These are phyloP conservation scores for Leccinellum rugosiceps DNA, from an alignment of 768 basidiomycete species.

Conservation along the genomic window DNA sequence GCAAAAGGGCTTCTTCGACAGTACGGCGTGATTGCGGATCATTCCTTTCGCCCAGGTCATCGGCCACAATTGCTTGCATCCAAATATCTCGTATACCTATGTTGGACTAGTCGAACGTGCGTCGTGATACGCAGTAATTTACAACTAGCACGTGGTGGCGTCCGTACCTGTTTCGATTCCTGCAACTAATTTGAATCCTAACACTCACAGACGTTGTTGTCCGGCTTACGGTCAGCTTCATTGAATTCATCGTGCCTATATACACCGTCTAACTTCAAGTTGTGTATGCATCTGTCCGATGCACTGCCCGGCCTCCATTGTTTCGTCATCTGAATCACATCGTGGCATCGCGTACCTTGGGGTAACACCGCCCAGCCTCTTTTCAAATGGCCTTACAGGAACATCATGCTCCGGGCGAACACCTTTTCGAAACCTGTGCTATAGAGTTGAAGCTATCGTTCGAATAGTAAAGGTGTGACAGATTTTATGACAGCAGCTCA, in stretches of 20 bases:
- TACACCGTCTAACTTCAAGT: neutral
- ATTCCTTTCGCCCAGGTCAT: too few species aligned
- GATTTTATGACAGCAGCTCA: neutral
- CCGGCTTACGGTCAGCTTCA: neutral
- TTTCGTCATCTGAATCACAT: neutral
- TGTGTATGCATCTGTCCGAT: neutral
- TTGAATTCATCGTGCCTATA: neutral
- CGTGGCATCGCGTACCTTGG: neutral
- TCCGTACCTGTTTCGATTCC: neutral
- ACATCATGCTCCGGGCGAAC: neutral
- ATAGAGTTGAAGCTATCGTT: neutral
- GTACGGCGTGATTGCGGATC: slow-evolving; percentile 1
- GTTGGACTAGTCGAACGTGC: neutral
- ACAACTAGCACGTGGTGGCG: neutral
- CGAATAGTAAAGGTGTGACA: neutral
- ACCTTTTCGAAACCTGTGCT: neutral
- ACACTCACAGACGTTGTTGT: neutral
- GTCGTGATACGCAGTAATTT: neutral
- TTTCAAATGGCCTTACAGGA: neutral
- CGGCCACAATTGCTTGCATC: neutral
- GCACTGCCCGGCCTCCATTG: neutral
- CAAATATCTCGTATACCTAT: neutral
- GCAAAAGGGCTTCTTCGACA: slow-evolving; percentile 41
- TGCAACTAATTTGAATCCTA: neutral
- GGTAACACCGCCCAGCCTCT: neutral